Evolutionary conservation across 257 asterid species (phyloP).

Genomic region (Parsonsia alboflavescens): DNA sequence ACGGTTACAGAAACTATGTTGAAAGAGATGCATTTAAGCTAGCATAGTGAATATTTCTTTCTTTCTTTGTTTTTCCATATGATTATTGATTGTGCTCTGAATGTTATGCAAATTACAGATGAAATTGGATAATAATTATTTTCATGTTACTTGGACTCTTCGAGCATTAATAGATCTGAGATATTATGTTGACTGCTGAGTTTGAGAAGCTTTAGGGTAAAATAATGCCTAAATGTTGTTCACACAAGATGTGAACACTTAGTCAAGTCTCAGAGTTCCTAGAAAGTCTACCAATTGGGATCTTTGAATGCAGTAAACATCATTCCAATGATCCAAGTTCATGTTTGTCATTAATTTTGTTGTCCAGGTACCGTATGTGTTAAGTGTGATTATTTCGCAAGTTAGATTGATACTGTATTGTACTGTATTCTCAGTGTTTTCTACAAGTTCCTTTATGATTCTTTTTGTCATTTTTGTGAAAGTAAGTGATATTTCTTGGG

Average conservation of each 20-base stretch:
- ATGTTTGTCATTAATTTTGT: not conserved
- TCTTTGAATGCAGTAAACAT: not conserved
- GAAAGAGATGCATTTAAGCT: not conserved
- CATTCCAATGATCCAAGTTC: not conserved
- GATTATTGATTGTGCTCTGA: not conserved
- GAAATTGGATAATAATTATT: not conserved
- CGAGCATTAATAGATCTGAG: not conserved
- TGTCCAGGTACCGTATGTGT: not conserved
- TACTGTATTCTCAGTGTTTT: not conserved
- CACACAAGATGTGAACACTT: not conserved
- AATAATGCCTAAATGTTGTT: not conserved
- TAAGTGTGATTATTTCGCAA: not conserved
- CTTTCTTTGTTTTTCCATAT: not conserved
- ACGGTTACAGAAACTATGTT: too few species aligned
- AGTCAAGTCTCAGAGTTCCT: not conserved
- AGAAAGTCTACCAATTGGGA: not conserved
- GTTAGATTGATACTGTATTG: not conserved
- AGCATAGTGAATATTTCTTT: not conserved
- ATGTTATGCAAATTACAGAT: not conserved
- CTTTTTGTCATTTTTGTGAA: not conserved
- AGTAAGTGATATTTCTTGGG: not conserved
- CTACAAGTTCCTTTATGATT: not conserved
- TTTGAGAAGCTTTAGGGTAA: conserved; percentile 2
- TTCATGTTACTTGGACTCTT: not conserved
- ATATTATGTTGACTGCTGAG: not conserved